Evolutionary conservation across 495 filamentous ascomycete species (phyloP), one percentile per base, ranked within the genome.

Genomic region (Collariella sp.): DNA sequence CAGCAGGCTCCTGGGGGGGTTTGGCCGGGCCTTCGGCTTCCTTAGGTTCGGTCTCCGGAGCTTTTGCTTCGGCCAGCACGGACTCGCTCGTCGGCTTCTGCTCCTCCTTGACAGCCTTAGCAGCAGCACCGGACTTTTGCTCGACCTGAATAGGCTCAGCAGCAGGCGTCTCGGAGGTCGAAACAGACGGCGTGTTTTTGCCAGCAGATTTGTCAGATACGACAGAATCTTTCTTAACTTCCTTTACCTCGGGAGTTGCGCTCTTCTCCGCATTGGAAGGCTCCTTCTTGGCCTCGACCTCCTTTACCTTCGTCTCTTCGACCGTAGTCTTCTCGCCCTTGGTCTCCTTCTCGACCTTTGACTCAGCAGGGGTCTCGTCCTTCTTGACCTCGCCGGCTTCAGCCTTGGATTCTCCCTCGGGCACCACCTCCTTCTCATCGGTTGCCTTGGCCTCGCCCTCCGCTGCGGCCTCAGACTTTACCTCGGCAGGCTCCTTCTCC

Each of bases 131-230:
- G 2, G 48, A 2, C 26, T 34, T 19, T 10, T 11, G 16, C 19
- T 24, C 19, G 19, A 13, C 35, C 3, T 50, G 34, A 18, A n/a
- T 35, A 40, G 40, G 11, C 23, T 49, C 55, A 6, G 47, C 19
- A 20, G 34, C 40, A 2, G 54, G 13, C 13, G n/a, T 47, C 18
- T 24, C 34, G 15, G 59, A 50, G 15, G 47, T 20, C 1, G 55
- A 54, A 18, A 41, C 38, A 15, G 58, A 36, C 23, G 58, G 53
- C 31, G 60, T 62, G 22, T 63, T 39, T 23, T 59, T 57, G 20
- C 58, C 52, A 23, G 45, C 39, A 45, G 36, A 36, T 2, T 61
- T 5, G 46, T 58, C 60, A 50, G 50, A 56, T 43, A 44, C 64
- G 35, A 48, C 45, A 55, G 59, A 35, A 13, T n/a, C 5, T 24